These are phyloP conservation scores for Singerocomus inundabilis DNA, from an alignment of 1,284 basidiomycete genomes.

Conservation along the genomic window DNA sequence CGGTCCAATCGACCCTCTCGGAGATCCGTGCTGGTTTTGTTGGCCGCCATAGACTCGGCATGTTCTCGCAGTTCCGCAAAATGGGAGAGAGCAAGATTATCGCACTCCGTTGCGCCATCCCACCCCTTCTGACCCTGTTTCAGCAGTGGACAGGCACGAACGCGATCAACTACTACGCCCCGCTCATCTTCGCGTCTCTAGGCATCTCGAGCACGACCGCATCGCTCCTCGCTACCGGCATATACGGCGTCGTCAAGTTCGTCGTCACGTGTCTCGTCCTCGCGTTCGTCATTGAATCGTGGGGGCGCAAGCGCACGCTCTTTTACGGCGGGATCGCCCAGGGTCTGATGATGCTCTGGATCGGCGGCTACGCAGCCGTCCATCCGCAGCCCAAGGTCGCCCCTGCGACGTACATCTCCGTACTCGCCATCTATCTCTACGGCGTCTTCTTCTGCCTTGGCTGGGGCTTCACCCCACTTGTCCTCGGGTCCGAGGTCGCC, in stretches of 20 bases:
- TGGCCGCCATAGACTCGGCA: conserved; percentile 40
- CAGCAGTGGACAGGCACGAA: conserved; percentile 65
- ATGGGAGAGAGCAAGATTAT: conserved; percentile 46
- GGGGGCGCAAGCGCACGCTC: conserved; percentile 47
- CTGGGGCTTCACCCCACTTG: conserved; percentile 43
- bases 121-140: conserved; percentile 51
- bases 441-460: conserved; percentile 46
- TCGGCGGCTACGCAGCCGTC: conserved; percentile 42
- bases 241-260: conserved; percentile 63
- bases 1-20: conserved; percentile 45
- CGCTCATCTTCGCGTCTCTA: conserved; percentile 51
- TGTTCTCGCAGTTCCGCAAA: conserved; percentile 39
- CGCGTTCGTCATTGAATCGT: conserved; percentile 43
- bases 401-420: conserved; percentile 44
- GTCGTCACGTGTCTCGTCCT: conserved; percentile 41
- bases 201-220: conserved; percentile 52
- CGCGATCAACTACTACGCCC: conserved; percentile 56
- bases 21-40: conserved; percentile 52
- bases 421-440: conserved; percentile 50
- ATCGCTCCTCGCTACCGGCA: conserved; percentile 56
- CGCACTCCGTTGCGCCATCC: conserved; percentile 50
- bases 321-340: conserved; percentile 46
- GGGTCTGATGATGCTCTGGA: conserved; percentile 47
- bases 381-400: conserved; percentile 35
- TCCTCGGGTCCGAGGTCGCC: conserved; percentile 45